A percentile compares a stretch with the other conserved stretches of the same genome.
Conservation (phyloP, 371 early-diverging fungal species). For the Capillidium heterosporum region DNA sequence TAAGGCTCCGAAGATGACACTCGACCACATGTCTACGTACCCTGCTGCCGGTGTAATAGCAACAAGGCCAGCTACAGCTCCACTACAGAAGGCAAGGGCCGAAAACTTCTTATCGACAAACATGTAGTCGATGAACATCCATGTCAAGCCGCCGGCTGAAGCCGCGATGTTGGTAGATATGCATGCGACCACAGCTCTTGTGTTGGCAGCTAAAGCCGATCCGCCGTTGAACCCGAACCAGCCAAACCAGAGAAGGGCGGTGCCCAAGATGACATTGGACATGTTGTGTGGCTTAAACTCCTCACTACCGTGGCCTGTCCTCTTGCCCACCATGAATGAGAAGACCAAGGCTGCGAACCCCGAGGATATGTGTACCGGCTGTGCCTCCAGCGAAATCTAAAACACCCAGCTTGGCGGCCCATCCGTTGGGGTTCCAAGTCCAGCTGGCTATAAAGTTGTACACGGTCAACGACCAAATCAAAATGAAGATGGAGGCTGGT, state of each 20-base stretch:
- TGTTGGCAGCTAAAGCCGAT: too few relatives aligned
- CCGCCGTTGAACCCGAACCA: too few relatives aligned
- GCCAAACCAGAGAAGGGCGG: too few relatives aligned
- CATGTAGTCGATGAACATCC: constrained; percentile 61
- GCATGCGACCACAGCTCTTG: constrained; percentile 74
- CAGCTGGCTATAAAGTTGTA: too few relatives aligned
- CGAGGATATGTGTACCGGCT: constrained; percentile 60
- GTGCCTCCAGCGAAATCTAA: constrained; percentile 82
- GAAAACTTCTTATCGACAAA: constrained; percentile 45
- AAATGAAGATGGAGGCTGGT: constrained; percentile 71
- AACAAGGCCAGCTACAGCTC: too few relatives aligned
- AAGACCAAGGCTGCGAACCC: constrained; percentile 76
- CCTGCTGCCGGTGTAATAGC: too few relatives aligned
- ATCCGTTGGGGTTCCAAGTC: constrained; percentile 80
- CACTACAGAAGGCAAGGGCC: constrained; percentile 77
- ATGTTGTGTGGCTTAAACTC: constrained; percentile 74
- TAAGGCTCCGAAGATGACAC: constrained; percentile 60
- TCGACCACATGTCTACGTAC: too few relatives aligned
- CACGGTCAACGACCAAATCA: constrained; percentile 83
- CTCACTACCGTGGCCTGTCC: constrained; percentile 40
- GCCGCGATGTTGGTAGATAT: constrained; percentile 74
- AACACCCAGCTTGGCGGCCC: constrained; percentile 51
- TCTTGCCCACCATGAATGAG: constrained; percentile 63
- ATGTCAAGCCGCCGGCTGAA: constrained; percentile 61
- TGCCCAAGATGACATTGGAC: too few relatives aligned